Evolutionary conservation across 108 stramenopile genomes (phyloP).

Genomic region (Aureococcus anophagefferens): DNA sequence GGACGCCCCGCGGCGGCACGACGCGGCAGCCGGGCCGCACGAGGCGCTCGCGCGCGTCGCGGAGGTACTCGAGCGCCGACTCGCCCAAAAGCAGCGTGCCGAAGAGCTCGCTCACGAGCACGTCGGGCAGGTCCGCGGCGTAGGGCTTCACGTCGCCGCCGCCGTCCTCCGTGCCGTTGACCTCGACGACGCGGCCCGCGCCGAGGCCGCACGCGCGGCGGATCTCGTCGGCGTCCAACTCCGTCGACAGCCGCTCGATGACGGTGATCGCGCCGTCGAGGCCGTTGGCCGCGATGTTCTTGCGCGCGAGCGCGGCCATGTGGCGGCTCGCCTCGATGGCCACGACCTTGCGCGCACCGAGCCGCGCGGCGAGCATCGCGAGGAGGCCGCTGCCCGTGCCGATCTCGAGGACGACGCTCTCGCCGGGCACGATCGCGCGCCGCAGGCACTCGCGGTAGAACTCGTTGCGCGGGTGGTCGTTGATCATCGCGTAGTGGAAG

Average conservation of each 20-base stretch:
- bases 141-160: background rate
- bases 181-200: background rate
- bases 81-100: background rate
- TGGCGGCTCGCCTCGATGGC: background rate
- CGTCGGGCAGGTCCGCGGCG: background rate
- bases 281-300: background rate
- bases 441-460: background rate
- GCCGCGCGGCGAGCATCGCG: slow-evolving; percentile 2
- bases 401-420: background rate
- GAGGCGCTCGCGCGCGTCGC: background rate
- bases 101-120: background rate
- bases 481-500: background rate
- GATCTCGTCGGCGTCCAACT: background rate
- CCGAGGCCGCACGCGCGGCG: background rate
- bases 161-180: background rate
- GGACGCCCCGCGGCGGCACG: background rate
- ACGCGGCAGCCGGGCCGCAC: background rate
- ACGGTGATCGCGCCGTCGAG: background rate
- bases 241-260: background rate
- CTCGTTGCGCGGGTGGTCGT: background rate
- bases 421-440: background rate
- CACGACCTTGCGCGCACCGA: background rate
- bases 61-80: background rate
- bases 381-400: slow-evolving; percentile 10
- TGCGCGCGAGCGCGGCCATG: background rate